Percentiles rank a stretch among this genome's conserved stretches.
Conservation (phyloP, 106 monocot species). For the Narthecium ossifragum region DNA sequence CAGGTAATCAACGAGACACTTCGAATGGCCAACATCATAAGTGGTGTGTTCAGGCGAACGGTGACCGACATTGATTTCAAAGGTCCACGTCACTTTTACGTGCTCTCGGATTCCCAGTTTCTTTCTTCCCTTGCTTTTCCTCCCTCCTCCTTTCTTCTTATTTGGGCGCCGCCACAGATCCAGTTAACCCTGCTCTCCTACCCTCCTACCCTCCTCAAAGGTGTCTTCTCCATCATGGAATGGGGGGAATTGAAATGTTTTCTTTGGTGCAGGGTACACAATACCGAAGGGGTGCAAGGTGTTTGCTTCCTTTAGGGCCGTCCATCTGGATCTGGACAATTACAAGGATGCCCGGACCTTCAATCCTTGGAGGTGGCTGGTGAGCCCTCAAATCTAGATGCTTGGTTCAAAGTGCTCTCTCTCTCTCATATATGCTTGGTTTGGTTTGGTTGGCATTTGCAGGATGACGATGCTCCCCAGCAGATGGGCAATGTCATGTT, state of each 20-base stretch:
- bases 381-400: not conserved
- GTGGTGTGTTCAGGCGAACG: conserved; percentile 85
- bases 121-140: no score
- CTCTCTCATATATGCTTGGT: not conserved
- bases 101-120: no score
- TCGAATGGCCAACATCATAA: conserved; percentile 74
- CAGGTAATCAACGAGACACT: conserved; percentile 96
- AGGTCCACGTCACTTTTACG: conserved; percentile 35
- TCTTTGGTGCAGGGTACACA: conserved; percentile 40
- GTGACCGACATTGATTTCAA: conserved; percentile 64
- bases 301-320: conserved; percentile 78
- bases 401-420: not conserved
- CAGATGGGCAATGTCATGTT: conserved; percentile 28
- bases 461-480: conserved; percentile 22
- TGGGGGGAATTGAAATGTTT: not conserved
- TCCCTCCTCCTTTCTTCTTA: no score
- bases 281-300: conserved; percentile 95
- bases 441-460: not conserved
- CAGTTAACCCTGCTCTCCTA: no score
- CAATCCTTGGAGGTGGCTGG: conserved; percentile 95
- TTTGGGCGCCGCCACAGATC: no score
- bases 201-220: no score
- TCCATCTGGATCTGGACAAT: conserved; percentile 61
- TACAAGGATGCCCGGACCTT: conserved; percentile 71
- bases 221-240: not conserved